Evolutionary conservation across 805 yeast genomes (phyloP), one percentile per base, ranked within the genome.

Genomic region (Saccharomycodes ludwigii): DNA sequence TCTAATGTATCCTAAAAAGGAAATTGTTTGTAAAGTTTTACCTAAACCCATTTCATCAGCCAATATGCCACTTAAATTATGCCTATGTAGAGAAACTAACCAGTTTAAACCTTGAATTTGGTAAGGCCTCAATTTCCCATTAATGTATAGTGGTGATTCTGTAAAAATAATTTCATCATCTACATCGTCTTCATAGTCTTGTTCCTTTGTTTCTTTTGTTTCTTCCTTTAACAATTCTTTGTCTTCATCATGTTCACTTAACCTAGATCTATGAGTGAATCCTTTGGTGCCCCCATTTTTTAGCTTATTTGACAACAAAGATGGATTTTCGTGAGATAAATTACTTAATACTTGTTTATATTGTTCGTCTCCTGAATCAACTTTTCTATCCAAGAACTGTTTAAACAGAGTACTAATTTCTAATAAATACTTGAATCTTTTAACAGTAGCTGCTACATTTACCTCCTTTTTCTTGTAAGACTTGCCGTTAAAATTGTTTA

Each of bases 11-110:
- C 88, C 88, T 27, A 80, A 54, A 40, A 76, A 76, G 6, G 88
- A 71, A 40, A 80, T 79, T 0, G 88, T 80, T 52, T 80, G 91
- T 36, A 80, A 57, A 3, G 91, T 80, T 50, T 80, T 80, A 43
- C 91, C 91, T 39, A 80, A 56, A 2, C 91, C 91, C 91, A 80
- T 80, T 56, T 80, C 91, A 54, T 80, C 91, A 1, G 91, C 91
- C 36, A 80, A 61, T 16, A 80, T 79, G 37, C 91, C 91, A 1
- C 80, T 70, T 28, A 80, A 57, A 37, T 72, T 69, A 55, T 76
- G 77, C 40, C 73, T 77, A 43, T 75, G 71, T 37, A 80, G 54
- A 1, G 78, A 65, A 10, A 79, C 68, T 43, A 80, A 56, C 93
- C 93, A 80, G 50, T 80, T 80, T 38, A 80, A 59, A 39, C 91